Evolutionary conservation across 2,329 filamentous ascomycete species (phyloP), one percentile per base, ranked within the genome.

Genomic region (Microdochium paspali): DNA sequence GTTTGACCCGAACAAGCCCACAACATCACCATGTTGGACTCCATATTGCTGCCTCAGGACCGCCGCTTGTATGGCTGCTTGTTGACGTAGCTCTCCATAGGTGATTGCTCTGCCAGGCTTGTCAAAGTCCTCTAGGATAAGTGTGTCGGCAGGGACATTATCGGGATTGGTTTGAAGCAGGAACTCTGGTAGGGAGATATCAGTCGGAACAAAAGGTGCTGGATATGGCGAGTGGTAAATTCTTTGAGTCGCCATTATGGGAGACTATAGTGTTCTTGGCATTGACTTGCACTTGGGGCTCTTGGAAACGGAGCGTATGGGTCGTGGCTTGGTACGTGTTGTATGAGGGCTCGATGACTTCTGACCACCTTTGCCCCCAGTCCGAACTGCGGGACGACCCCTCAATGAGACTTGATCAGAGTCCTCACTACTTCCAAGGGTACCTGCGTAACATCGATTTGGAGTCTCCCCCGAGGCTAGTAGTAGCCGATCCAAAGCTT

Each of bases 161-260:
- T 60, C 58, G 0, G 57, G 54, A 45, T 60, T 53, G 4, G 46
- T 54, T 3, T 48, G 46, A 3, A 58, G 44, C 12, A 59, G 46
- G 26, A 59, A 58, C 30, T 60, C 54, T 1, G 56, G 55, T 5
- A 59, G 28, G 20, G 57, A 59, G 5, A 51, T 39, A 20, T 57
- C 35, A 9, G 42, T 51, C 4, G 58, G 31, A n/a, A 35, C 31
- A n/a, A 12, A n/a, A 6, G 31, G 31, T n/a, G 31, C 18, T 5
- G 31, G 31, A n/a, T 35, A 35, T 18, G 31, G 31, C 10, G 31
- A 35, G 6, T n/a, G 31, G 31, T 35, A 35, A n/a, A 35, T 35
- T 12, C n/a, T 9, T 18, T 35, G 31, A 6, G 10, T 35, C 15
- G 7, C 31, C 31, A 35, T 35, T 12, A 9, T 35, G 31, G 31